Evolutionary conservation across 2,329 filamentous ascomycete genomes (phyloP).

Genomic region (Sordariomycetes sp.): DNA sequence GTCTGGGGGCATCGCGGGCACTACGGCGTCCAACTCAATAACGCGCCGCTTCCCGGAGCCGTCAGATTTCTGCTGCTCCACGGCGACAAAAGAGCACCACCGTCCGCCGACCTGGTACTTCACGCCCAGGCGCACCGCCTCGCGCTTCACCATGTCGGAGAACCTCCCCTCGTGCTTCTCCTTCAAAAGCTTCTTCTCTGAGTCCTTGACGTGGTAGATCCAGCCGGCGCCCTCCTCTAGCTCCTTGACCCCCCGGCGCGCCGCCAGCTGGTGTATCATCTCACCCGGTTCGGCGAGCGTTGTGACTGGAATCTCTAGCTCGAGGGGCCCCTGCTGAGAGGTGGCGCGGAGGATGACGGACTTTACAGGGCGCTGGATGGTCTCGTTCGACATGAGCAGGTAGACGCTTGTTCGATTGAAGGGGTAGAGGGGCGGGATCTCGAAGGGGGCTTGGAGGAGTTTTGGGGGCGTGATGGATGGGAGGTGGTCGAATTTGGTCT

Average conservation of each 20-base stretch:
- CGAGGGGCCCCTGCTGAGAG: constrained; percentile 41
- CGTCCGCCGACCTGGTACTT: constrained; percentile 54
- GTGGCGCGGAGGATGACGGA: constrained; percentile 46
- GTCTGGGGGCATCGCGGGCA: background rate
- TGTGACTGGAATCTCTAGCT: constrained; percentile 50
- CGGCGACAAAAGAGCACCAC: constrained; percentile 62
- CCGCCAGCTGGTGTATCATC: constrained; percentile 58
- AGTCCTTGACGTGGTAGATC: constrained; percentile 37
- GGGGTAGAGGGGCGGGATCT: constrained; percentile 51
- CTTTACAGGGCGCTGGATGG: constrained; percentile 28
- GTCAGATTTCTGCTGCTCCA: constrained; percentile 27
- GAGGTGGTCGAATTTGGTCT: constrained; percentile 32
- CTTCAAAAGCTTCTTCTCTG: constrained; percentile 26
- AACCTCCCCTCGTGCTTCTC: constrained; percentile 35
- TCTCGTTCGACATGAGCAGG: constrained; percentile 43
- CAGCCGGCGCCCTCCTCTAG: constrained; percentile 60
- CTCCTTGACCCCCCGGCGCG: constrained; percentile 53
- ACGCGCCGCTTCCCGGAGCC: background rate
- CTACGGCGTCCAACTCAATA: background rate
- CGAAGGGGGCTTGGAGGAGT: constrained; percentile 49
- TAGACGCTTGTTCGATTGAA: constrained; percentile 55
- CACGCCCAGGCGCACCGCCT: constrained; percentile 52
- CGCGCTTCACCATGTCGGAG: constrained; percentile 46
- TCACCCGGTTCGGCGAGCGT: constrained; percentile 27
- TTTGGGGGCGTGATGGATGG: constrained; percentile 38